Conservation (phyloP, 805 yeast genomes). For the Kregervanrija fluxuum region DNA sequence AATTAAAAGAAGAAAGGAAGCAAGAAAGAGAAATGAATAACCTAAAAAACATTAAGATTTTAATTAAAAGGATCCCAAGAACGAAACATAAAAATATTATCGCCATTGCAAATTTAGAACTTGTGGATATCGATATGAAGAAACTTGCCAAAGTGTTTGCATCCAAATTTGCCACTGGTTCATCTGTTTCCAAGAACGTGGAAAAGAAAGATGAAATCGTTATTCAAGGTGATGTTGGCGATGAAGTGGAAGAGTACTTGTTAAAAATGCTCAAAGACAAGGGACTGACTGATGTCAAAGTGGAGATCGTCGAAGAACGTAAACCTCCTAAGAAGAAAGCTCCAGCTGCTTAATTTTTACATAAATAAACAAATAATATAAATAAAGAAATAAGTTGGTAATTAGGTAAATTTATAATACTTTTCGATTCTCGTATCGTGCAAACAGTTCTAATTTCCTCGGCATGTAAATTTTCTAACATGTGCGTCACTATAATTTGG, state of each 20-base stretch:
- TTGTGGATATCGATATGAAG: conserved; percentile 82
- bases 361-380: too few relatives aligned
- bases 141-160: conserved; percentile 89
- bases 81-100: conserved; percentile 84
- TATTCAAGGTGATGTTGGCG: conserved; percentile 93
- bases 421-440: too few relatives aligned
- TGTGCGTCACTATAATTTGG: too few relatives aligned
- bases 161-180: conserved; percentile 92
- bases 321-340: conserved; percentile 52
- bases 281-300: conserved; percentile 77
- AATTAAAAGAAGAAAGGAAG: conserved; percentile 77
- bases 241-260: conserved; percentile 77
- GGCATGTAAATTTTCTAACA: too few relatives aligned
- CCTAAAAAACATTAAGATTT: conserved; percentile 71
- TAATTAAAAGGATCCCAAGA: conserved; percentile 81
- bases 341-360: too few relatives aligned
- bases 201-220: conserved; percentile 90
- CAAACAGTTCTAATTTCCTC: too few relatives aligned
- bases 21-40: conserved; percentile 78
- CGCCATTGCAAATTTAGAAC: conserved; percentile 81
- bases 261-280: conserved; percentile 66
- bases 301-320: conserved; percentile 82
- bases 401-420: too few relatives aligned
- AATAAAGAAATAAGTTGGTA: too few relatives aligned
- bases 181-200: conserved; percentile 80